phyloP scores from a whole-genome alignment of 768 basidiomycete species.

The Tubosaeta sp. region DNA sequence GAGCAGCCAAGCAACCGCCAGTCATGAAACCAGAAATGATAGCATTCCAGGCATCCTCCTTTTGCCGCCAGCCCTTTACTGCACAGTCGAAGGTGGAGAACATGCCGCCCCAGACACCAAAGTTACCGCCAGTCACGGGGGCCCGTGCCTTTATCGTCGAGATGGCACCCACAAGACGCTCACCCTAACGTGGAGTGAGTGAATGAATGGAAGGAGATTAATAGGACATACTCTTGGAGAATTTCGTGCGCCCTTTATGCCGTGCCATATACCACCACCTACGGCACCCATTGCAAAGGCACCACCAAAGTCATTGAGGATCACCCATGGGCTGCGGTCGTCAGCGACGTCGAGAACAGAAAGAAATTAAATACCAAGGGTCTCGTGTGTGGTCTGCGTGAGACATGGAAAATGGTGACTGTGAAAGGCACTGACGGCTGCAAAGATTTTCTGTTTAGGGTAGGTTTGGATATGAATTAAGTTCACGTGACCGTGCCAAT shows the following conservation, averaged over 20 bases:
- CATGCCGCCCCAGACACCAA: slow-evolving; percentile 95
- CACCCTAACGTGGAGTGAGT: slow-evolving; percentile 57
- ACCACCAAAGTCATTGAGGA: slow-evolving; percentile 97
- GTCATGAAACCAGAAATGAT: slow-evolving; percentile 99
- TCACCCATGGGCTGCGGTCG: slow-evolving; percentile 84
- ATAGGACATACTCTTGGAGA: slow-evolving; percentile 73
- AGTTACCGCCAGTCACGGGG: slow-evolving; percentile 97
- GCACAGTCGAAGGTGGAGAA: slow-evolving; percentile 99
- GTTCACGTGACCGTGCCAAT: slow-evolving; percentile 31
- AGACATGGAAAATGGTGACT: slow-evolving; percentile 48
- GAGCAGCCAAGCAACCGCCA: slow-evolving; percentile 89
- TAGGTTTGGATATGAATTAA: slow-evolving; percentile 15
- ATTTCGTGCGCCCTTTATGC: slow-evolving; percentile 96
- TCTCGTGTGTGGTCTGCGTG: slow-evolving; percentile 92
- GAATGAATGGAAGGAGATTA: background rate
- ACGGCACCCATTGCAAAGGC: slow-evolving; percentile 98
- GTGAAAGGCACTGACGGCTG: background rate
- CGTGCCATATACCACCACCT: slow-evolving; percentile 98
- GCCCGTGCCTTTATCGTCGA: slow-evolving; percentile 98
- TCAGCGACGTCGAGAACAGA: slow-evolving; percentile 1
- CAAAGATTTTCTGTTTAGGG: slow-evolving; percentile 31
- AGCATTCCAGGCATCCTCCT: slow-evolving; percentile 98
- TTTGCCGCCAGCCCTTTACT: slow-evolving; percentile 93
- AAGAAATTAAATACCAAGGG: slow-evolving; percentile 64
- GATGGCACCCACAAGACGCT: slow-evolving; percentile 88